Evolutionary conservation across 2,329 filamentous ascomycete genomes (phyloP).

Genomic region (Rosellinia necatrix): DNA sequence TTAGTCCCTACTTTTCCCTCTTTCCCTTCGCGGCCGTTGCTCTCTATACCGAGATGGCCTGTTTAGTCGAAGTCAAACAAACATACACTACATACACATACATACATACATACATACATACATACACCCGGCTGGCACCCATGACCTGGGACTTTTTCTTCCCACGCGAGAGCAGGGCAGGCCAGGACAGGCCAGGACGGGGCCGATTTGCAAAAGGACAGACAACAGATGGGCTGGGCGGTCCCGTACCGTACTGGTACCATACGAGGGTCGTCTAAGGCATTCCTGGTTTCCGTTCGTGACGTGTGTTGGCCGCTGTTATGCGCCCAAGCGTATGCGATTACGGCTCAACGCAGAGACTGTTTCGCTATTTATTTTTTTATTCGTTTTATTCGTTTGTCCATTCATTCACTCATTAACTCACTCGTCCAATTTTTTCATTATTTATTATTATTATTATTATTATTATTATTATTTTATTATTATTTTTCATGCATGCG

Average conservation of each 20-base stretch:
- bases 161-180: too few species aligned
- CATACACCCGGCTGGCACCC: background rate
- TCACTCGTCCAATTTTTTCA: too few species aligned
- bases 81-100: too few species aligned
- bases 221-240: background rate
- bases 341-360: constrained; percentile 21
- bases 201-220: background rate
- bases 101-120: background rate
- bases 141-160: background rate
- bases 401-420: background rate
- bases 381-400: background rate
- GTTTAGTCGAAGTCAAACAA: background rate
- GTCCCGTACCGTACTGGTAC: background rate
- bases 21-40: background rate
- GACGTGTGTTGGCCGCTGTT: constrained; percentile 1
- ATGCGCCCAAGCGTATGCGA: constrained; percentile 18
- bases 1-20: background rate
- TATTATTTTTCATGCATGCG: too few species aligned
- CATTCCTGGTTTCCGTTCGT: constrained; percentile 9
- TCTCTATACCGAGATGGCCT: background rate
- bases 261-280: constrained; percentile 7
- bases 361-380: too few species aligned
- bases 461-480: too few species aligned
- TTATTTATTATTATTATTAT: too few species aligned
- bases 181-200: background rate